Conservation (phyloP, 495 filamentous ascomycete genomes). For the Collariella sp. region DNA sequence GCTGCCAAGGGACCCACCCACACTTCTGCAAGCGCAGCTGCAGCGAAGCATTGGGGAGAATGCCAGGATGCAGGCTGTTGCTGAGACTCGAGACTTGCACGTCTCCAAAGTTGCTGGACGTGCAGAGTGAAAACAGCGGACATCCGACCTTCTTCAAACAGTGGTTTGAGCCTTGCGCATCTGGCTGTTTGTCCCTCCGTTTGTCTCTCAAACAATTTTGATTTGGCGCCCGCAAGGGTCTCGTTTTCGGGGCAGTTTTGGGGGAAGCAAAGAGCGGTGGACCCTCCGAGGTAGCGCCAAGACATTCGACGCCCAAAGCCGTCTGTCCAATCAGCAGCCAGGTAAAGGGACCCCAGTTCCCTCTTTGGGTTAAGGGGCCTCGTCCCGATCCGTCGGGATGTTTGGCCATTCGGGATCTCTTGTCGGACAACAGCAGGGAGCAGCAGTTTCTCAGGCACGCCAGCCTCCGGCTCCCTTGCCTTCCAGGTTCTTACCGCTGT, state of each 20-base stretch:
- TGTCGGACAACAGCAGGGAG: conserved; percentile 1
- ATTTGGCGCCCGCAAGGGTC: neutral
- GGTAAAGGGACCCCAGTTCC: conserved; percentile 2
- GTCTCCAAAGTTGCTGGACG: too few relatives aligned
- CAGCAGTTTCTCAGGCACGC: neutral
- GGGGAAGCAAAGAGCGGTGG: neutral
- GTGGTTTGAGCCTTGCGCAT: neutral
- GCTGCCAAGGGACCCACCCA: too few relatives aligned
- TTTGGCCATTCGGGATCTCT: conserved; percentile 11
- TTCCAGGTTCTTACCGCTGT: conserved; percentile 4
- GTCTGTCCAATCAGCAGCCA: neutral
- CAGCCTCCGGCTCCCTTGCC: neutral
- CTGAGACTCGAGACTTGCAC: too few relatives aligned
- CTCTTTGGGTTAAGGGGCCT: conserved; percentile 13
- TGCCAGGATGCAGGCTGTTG: too few relatives aligned
- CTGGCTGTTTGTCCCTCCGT: neutral
- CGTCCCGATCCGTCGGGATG: conserved; percentile 17
- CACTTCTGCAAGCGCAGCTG: too few relatives aligned
- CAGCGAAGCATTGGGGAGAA: too few relatives aligned
- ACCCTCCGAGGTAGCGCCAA: neutral
- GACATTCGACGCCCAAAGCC: neutral
- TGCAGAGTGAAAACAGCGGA: neutral
- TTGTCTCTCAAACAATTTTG: neutral
- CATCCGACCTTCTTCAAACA: neutral
- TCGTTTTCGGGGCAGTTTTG: neutral